These are phyloP conservation scores for Debaryomyces tyrocola DNA, from an alignment of 805 yeast species.

Conservation along the genomic window DNA sequence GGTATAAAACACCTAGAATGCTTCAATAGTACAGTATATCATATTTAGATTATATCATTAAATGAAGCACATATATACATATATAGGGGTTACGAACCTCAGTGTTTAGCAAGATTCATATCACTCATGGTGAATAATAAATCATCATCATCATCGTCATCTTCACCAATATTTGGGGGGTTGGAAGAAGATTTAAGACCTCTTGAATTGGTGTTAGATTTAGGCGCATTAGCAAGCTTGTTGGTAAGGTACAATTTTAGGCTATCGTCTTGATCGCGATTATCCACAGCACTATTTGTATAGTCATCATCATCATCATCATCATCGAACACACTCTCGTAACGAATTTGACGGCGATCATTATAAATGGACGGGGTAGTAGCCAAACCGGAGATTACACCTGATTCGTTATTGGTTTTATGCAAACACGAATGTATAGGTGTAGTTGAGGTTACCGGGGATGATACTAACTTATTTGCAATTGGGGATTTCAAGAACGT, in stretches of 20 bases:
- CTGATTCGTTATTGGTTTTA: slow-evolving; percentile 3
- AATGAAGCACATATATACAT: not conserved
- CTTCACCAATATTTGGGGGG: slow-evolving; percentile 2
- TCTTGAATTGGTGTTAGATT: not conserved
- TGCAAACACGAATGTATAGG: slow-evolving; percentile 21
- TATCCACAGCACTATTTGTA: no score
- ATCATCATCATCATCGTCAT: slow-evolving; percentile 52
- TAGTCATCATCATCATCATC: slow-evolving; percentile 46
- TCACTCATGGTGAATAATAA: slow-evolving; percentile 73
- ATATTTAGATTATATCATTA: not conserved
- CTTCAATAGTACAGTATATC: no score
- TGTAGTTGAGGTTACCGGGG: slow-evolving; percentile 25
- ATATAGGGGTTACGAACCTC: not conserved
- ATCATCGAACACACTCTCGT: slow-evolving; percentile 44
- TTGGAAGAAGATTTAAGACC: slow-evolving; percentile 2
- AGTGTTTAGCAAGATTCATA: slow-evolving; percentile 49
- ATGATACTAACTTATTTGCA: slow-evolving; percentile 14
- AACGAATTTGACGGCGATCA: slow-evolving; percentile 23
- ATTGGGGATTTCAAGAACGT: slow-evolving; percentile 17
- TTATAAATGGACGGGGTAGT: slow-evolving; percentile 35
- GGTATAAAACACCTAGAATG: no score
- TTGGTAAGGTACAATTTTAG: slow-evolving; percentile 1
- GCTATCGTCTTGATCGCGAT: slow-evolving; percentile 5
- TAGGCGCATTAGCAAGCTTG: not conserved
- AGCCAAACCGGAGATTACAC: slow-evolving; percentile 25